phyloP scores from a whole-genome alignment of 2,329 filamentous ascomycete species.

The Hymenoscyphus repandus region DNA sequence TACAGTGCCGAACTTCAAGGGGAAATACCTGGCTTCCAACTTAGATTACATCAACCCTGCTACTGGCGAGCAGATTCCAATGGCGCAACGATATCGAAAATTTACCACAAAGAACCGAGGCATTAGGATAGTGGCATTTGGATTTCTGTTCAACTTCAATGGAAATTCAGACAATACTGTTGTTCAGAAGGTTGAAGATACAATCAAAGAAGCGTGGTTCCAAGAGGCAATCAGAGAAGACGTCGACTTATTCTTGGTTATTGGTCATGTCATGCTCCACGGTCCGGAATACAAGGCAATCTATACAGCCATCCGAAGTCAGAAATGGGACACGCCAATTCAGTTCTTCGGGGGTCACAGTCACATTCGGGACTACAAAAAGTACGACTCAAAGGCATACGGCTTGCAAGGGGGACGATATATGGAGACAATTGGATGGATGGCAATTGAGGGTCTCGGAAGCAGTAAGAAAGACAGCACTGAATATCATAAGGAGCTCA shows the following conservation, averaged over 20 bases:
- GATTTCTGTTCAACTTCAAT: constrained; percentile 92
- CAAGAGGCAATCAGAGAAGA: constrained; percentile 78
- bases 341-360: constrained; percentile 88
- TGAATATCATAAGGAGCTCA: constrained; percentile 24
- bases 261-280: constrained; percentile 77
- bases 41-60: constrained; percentile 77
- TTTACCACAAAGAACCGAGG: constrained; percentile 89
- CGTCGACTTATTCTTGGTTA: constrained; percentile 80
- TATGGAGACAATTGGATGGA: constrained; percentile 91
- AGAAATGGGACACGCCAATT: constrained; percentile 77
- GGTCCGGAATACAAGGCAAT: constrained; percentile 75
- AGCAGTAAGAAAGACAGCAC: constrained; percentile 24
- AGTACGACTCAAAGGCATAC: constrained; percentile 72
- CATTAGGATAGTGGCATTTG: constrained; percentile 79
- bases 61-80: constrained; percentile 65
- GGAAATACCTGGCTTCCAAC: constrained; percentile 84
- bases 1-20: constrained; percentile 77
- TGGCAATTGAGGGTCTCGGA: constrained; percentile 68
- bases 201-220: constrained; percentile 84
- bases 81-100: constrained; percentile 78
- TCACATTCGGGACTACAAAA: constrained; percentile 79
- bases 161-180: constrained; percentile 87
- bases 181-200: constrained; percentile 73
- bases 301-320: constrained; percentile 70
- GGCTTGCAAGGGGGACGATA: constrained; percentile 86